Percentiles rank a stretch among this genome's conserved stretches.
phyloP scores from a whole-genome alignment of 1,284 basidiomycete species.

The Mycena sp. region DNA sequence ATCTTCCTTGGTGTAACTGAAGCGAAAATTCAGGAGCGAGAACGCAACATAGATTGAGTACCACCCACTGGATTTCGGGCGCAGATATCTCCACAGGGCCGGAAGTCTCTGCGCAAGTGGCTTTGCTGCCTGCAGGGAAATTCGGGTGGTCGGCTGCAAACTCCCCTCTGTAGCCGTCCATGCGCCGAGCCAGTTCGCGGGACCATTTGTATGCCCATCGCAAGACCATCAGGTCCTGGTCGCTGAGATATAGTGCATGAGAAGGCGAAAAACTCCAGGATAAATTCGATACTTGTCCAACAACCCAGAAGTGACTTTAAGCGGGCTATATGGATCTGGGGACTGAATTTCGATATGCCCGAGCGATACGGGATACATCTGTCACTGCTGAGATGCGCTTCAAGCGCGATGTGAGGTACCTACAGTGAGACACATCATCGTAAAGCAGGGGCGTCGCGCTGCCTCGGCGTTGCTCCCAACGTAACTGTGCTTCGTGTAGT shows the following conservation, averaged over 20 bases:
- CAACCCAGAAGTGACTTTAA: too few relatives aligned
- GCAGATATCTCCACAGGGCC: constrained; percentile 51
- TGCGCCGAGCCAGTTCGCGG: constrained; percentile 66
- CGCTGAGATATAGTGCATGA: constrained; percentile 48
- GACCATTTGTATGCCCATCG: constrained; percentile 66
- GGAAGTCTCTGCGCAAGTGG: constrained; percentile 42
- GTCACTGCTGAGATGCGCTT: too few relatives aligned
- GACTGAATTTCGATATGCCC: too few relatives aligned
- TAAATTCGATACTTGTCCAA: too few relatives aligned
- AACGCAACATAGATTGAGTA: constrained; percentile 51
- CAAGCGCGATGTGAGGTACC: too few relatives aligned
- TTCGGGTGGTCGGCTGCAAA: constrained; percentile 53
- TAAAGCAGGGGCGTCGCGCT: too few relatives aligned
- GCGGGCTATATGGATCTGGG: too few relatives aligned
- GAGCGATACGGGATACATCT: too few relatives aligned
- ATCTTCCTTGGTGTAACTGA: constrained; percentile 54
- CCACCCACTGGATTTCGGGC: constrained; percentile 56
- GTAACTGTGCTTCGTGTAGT: too few relatives aligned
- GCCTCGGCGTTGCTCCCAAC: too few relatives aligned
- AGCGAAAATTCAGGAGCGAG: background rate
- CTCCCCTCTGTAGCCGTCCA: constrained; percentile 66
- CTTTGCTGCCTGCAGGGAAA: constrained; percentile 57
- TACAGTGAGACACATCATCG: too few relatives aligned
- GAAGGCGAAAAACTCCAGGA: too few relatives aligned
- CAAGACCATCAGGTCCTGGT: constrained; percentile 60